phyloP scores from a whole-genome alignment of 768 basidiomycete species.

The Lactarius deliciosus region DNA sequence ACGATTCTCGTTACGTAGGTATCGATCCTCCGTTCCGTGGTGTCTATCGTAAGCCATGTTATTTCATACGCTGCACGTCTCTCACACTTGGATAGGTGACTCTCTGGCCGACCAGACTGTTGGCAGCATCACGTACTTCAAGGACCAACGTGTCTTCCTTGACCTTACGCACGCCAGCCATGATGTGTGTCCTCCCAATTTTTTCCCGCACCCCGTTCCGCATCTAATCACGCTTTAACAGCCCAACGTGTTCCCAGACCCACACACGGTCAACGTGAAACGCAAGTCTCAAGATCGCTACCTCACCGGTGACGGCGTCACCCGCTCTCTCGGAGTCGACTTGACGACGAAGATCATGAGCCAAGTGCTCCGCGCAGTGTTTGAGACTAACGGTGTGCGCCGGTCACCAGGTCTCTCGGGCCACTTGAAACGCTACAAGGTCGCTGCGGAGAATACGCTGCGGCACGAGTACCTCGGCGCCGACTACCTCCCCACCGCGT shows the following conservation, averaged over 20 bases:
- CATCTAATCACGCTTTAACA: slow-evolving; percentile 32
- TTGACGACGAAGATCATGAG: slow-evolving; percentile 60
- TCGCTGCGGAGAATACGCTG: slow-evolving; percentile 47
- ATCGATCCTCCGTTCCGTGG: slow-evolving; percentile 73
- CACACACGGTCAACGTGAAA: slow-evolving; percentile 44
- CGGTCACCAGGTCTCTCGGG: slow-evolving; percentile 74
- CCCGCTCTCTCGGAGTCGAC: slow-evolving; percentile 49
- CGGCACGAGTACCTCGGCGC: slow-evolving; percentile 56
- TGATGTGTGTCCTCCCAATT: slow-evolving; percentile 42
- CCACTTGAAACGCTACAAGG: slow-evolving; percentile 53
- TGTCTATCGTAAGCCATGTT: slow-evolving; percentile 51
- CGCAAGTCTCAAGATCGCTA: slow-evolving; percentile 47
- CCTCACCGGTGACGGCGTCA: slow-evolving; percentile 49
- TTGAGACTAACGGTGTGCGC: slow-evolving; percentile 54
- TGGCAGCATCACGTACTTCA: slow-evolving; percentile 43
- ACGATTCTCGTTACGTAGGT: slow-evolving; percentile 42
- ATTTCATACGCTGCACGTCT: neutral
- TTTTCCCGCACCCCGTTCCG: neutral
- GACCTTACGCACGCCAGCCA: slow-evolving; percentile 56
- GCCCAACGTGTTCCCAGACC: slow-evolving; percentile 54
- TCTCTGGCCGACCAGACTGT: slow-evolving; percentile 48
- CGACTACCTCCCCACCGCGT: slow-evolving; percentile 51
- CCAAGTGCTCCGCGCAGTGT: slow-evolving; percentile 66
- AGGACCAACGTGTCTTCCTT: slow-evolving; percentile 61
- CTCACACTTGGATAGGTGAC: slow-evolving; percentile 39